These are phyloP conservation scores for Zygotorulaspora sp. DNA, from an alignment of 805 yeast genomes.

Conservation along the genomic window DNA sequence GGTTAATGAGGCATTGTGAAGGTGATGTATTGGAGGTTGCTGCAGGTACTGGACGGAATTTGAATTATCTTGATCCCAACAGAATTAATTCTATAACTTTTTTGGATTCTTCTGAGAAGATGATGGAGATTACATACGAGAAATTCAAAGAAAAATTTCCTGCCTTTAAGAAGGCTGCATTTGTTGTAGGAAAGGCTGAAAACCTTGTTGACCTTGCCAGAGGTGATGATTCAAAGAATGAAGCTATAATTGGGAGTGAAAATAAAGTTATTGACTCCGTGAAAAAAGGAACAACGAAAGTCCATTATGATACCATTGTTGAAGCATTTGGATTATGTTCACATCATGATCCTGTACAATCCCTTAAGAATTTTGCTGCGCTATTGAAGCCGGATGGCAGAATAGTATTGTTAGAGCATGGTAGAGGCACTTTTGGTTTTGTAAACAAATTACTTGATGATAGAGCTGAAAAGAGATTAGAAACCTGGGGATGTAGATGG, in stretches of 20 bases:
- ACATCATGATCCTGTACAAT: slow-evolving; percentile 85
- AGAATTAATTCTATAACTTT: slow-evolving; percentile 71
- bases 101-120: slow-evolving; percentile 75
- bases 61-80: slow-evolving; percentile 62
- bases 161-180: slow-evolving; percentile 65
- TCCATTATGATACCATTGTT: slow-evolving; percentile 83
- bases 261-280: slow-evolving; percentile 21
- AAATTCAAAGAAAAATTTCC: slow-evolving; percentile 71
- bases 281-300: slow-evolving; percentile 24
- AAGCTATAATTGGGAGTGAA: slow-evolving; percentile 12
- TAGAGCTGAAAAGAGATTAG: slow-evolving; percentile 76
- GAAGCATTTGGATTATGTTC: slow-evolving; percentile 97
- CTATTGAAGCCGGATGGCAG: slow-evolving; percentile 87
- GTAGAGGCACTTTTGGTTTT: slow-evolving; percentile 74
- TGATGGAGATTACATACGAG: slow-evolving; percentile 75
- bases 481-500: slow-evolving; percentile 97
- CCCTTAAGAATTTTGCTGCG: slow-evolving; percentile 65
- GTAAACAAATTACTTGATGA: slow-evolving; percentile 78
- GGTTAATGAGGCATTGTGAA: slow-evolving; percentile 68
- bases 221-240: slow-evolving; percentile 19
- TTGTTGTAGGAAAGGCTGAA: slow-evolving; percentile 88
- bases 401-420: slow-evolving; percentile 85
- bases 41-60: slow-evolving; percentile 93
- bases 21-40: slow-evolving; percentile 95
- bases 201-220: slow-evolving; percentile 58